These are phyloP conservation scores for Pisolithus microcarpus DNA, from an alignment of 768 basidiomycete species.

Conservation along the genomic window DNA sequence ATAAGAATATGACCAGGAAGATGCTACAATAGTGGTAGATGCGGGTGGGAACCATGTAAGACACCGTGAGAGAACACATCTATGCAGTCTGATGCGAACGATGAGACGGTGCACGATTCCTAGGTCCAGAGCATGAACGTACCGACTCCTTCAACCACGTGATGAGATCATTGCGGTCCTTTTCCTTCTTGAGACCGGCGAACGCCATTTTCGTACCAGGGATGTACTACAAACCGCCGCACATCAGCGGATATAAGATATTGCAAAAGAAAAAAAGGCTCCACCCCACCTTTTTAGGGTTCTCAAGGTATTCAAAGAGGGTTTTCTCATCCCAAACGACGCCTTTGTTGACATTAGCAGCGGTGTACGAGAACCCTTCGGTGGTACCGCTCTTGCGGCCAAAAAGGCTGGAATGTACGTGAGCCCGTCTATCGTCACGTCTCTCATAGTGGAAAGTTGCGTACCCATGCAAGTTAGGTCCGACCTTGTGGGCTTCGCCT, in stretches of 20 bases:
- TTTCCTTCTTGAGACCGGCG: constrained; percentile 96
- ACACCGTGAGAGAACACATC: too few species aligned
- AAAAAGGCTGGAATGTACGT: constrained; percentile 48
- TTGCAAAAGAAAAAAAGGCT: not conserved
- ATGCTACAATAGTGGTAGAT: constrained; percentile 21
- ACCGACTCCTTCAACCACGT: constrained; percentile 61
- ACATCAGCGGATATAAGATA: not conserved
- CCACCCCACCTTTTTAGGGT: constrained; percentile 84
- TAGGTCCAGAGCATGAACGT: not conserved
- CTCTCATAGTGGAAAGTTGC: constrained; percentile 18
- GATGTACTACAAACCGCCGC: constrained; percentile 57
- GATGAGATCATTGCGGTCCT: constrained; percentile 93
- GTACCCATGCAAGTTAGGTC: constrained; percentile 91
- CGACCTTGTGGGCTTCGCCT: constrained; percentile 81
- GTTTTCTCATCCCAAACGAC: constrained; percentile 80
- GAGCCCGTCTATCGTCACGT: not conserved
- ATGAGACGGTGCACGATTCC: too few species aligned
- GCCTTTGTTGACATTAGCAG: constrained; percentile 94
- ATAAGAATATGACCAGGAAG: constrained; percentile 27
- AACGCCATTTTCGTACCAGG: constrained; percentile 99
- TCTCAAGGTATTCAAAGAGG: constrained; percentile 93
- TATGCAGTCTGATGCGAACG: too few species aligned
- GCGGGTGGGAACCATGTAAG: not conserved
- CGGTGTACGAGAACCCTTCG: constrained; percentile 84
- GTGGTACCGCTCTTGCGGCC: constrained; percentile 84